Percentiles rank a stretch among this genome's conserved stretches.
phyloP scores from a whole-genome alignment of 306 rosid genomes.

The Purshia tridentata region DNA sequence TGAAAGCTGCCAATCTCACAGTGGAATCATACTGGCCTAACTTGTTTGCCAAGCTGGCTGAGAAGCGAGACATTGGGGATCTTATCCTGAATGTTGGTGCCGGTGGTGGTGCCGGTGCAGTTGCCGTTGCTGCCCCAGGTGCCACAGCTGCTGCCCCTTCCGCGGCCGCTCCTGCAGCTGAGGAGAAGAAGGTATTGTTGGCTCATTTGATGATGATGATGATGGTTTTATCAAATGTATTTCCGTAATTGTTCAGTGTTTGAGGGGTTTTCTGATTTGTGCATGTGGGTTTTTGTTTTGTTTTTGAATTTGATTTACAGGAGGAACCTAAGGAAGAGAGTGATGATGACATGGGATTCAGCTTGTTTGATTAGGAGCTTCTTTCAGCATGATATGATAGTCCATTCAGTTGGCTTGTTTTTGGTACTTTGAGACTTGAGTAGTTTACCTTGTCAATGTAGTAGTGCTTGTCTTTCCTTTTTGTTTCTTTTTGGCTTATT shows the following conservation, averaged over 20 bases:
- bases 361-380: constrained; percentile 60
- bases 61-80: constrained; percentile 61
- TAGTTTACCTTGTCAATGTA: not conserved
- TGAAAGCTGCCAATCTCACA: constrained; percentile 52
- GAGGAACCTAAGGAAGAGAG: constrained; percentile 75
- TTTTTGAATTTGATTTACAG: constrained; percentile 30
- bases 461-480: not conserved
- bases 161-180: constrained; percentile 54
- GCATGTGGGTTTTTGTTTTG: not conserved
- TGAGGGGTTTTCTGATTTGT: constrained; percentile 22
- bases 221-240: not conserved
- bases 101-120: constrained; percentile 59
- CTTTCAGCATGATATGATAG: not conserved
- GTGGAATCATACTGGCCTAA: constrained; percentile 68
- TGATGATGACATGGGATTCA: constrained; percentile 72
- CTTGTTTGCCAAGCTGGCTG: constrained; percentile 75
- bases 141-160: constrained; percentile 43
- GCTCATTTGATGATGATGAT: too few relatives aligned
- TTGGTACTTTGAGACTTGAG: not conserved
- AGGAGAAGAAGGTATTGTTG: constrained; percentile 67
- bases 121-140: constrained; percentile 49
- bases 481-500: not conserved
- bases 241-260: not conserved
- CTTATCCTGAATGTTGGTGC: constrained; percentile 65
- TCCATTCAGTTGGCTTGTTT: not conserved